Conservation (phyloP, 768 basidiomycete species). For the Pleurotus giganteus region DNA sequence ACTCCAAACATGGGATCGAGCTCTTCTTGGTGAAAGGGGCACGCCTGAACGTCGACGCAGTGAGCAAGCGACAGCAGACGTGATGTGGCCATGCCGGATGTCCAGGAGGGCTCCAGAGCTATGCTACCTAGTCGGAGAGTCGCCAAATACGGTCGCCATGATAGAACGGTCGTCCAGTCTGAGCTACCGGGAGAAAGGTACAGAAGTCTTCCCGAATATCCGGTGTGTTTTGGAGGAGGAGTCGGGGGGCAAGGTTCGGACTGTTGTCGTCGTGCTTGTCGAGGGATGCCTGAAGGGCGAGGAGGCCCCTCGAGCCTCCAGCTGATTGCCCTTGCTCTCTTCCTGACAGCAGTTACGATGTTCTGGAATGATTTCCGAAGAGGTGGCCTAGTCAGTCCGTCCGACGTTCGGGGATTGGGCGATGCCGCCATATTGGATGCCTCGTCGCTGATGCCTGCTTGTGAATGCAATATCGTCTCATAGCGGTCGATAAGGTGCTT, state of each 20-base stretch:
- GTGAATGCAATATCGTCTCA: slow-evolving; percentile 38
- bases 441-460: slow-evolving; percentile 11
- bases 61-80: slow-evolving; percentile 46
- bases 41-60: slow-evolving; percentile 65
- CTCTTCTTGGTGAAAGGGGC: slow-evolving; percentile 44
- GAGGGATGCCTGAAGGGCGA: slow-evolving; percentile 15
- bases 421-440: slow-evolving; percentile 5
- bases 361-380: slow-evolving; percentile 65
- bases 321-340: slow-evolving; percentile 26
- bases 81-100: slow-evolving; percentile 29
- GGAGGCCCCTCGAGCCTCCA: slow-evolving; percentile 20
- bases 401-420: too few relatives aligned
- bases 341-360: slow-evolving; percentile 61
- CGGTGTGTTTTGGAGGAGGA: neutral
- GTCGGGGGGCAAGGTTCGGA: neutral
- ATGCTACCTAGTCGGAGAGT: slow-evolving; percentile 33
- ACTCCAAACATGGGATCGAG: slow-evolving; percentile 32
- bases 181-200: slow-evolving; percentile 39
- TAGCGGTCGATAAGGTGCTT: slow-evolving; percentile 54
- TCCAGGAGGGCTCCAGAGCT: slow-evolving; percentile 43
- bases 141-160: slow-evolving; percentile 50
- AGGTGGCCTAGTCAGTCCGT: slow-evolving; percentile 42
- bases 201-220: slow-evolving; percentile 39
- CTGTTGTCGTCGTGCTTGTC: slow-evolving; percentile 1
- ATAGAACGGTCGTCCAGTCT: slow-evolving; percentile 28